Percentiles rank a stretch among this genome's conserved stretches.
Evolutionary conservation across 352 stramenopile genomes (phyloP).

Genomic region (Globisporangium ultimum): DNA sequence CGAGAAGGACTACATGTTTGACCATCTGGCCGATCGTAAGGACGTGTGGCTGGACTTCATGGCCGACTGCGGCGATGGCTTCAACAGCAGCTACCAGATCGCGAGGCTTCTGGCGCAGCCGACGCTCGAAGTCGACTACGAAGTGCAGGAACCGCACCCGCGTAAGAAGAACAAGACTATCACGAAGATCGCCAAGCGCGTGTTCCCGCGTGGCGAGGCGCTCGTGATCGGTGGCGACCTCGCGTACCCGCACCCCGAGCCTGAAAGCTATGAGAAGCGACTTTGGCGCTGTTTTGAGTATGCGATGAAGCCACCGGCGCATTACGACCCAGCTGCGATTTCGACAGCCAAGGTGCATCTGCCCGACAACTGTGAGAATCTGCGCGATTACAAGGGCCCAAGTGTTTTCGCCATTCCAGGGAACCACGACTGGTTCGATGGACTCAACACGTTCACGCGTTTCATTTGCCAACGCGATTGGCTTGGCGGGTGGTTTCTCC

Average conservation of each 20-base stretch:
- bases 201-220: conserved; percentile 82
- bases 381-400: conserved; percentile 65
- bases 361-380: conserved; percentile 38
- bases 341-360: conserved; percentile 75
- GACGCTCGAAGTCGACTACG: conserved; percentile 72
- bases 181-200: conserved; percentile 36
- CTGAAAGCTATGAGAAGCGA: conserved; percentile 86
- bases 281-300: conserved; percentile 93
- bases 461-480: conserved; percentile 91
- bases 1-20: conserved; percentile 76
- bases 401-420: conserved; percentile 82
- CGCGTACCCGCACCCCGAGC: conserved; percentile 88
- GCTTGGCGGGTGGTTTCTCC: conserved; percentile 91
- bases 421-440: conserved; percentile 95
- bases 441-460: conserved; percentile 89
- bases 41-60: conserved; percentile 94
- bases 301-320: conserved; percentile 86
- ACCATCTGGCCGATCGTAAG: conserved; percentile 73
- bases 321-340: conserved; percentile 87
- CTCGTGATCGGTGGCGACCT: conserved; percentile 92
- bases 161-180: conserved; percentile 19
- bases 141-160: conserved; percentile 21
- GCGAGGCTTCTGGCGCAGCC: conserved; percentile 89
- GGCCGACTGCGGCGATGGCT: conserved; percentile 91
- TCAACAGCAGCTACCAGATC: conserved; percentile 93